Evolutionary conservation across 495 filamentous ascomycete genomes (phyloP), one percentile per base, ranked within the genome.

Genomic region (Paragyromitra xinjiangensis): DNA sequence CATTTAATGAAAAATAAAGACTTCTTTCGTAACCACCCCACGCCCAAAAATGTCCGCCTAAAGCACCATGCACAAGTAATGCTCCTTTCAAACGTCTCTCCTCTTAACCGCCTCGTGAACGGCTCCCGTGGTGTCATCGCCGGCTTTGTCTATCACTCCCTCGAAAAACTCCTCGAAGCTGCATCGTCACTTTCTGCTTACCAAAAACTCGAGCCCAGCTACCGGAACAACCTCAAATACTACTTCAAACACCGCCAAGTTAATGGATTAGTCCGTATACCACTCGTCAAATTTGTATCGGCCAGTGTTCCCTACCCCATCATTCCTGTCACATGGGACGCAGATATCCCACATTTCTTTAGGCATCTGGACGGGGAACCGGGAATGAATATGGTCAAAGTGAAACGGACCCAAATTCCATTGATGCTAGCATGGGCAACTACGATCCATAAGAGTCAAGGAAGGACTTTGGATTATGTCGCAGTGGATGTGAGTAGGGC

Each of bases 81-180:
- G 34, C 81, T 88, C 1, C 81, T 87, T 8, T 75, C 81, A 11
- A 89, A 89, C 70, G 78, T 87, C 1, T 81, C 83, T 42, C 34
- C 80, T 16, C 6, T 50, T 0, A 16, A 42, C 0, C 83, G 84
- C 0, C 84, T 89, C 3, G 86, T 87, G 5, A 89, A 89, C 64
- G 87, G 87, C 14, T 85, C 85, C 9, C 87, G 87, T 72, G 87
- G 87, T 3, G 69, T 81, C 6, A 83, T 89, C 22, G 65, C 83
- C 26, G 83, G 83, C 0, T 89, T 88, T 65, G 71, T 81, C n/a
- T 61, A 24, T 39, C 82, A 56, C 75, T 42, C 8, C 71, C 2
- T 62, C 14, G 50, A 29, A 7, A 24, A 19, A 19, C 11, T 78
- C 26, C 50, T 67, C 7, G 26, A 51, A 42, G 71, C 59, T 24